These are phyloP conservation scores for Colletotrichum tanaceti DNA, from an alignment of 2,329 filamentous ascomycete genomes.

Conservation along the genomic window DNA sequence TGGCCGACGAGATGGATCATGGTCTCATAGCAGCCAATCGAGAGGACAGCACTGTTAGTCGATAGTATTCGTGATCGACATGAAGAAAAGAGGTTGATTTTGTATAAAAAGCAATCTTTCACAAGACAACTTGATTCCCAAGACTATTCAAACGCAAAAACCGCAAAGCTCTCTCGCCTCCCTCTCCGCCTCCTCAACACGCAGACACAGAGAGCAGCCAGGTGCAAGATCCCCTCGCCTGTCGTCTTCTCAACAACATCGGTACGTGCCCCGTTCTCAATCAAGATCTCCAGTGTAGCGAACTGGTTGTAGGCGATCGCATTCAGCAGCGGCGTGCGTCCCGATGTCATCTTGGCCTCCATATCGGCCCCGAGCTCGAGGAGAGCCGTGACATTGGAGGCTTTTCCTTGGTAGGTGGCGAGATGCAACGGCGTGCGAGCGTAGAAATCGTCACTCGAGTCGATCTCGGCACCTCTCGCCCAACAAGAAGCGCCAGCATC, in stretches of 20 bases:
- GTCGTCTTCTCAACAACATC: not conserved
- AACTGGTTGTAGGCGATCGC: not conserved
- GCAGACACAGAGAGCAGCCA: not conserved
- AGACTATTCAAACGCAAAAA: not conserved
- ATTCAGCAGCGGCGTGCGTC: not conserved
- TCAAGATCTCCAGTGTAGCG: not conserved
- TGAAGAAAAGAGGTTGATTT: no score
- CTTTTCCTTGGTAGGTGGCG: not conserved
- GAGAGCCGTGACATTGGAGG: not conserved
- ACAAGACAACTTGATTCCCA: no score
- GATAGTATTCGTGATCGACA: no score
- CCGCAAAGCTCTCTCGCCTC: not conserved
- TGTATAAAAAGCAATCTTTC: no score
- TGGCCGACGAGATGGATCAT: no score
- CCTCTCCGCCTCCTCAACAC: not conserved
- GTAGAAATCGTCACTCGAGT: not conserved
- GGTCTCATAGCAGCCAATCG: no score
- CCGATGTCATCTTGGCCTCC: not conserved
- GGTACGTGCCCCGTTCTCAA: not conserved
- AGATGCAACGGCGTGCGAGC: conserved; percentile 8
- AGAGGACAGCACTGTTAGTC: no score
- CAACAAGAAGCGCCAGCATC: not conserved
- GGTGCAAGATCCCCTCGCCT: not conserved
- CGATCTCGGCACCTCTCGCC: not conserved
- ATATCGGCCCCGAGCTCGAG: not conserved